Evolutionary conservation across 116 monocot species (phyloP).

Genomic region (Zostera marina): DNA sequence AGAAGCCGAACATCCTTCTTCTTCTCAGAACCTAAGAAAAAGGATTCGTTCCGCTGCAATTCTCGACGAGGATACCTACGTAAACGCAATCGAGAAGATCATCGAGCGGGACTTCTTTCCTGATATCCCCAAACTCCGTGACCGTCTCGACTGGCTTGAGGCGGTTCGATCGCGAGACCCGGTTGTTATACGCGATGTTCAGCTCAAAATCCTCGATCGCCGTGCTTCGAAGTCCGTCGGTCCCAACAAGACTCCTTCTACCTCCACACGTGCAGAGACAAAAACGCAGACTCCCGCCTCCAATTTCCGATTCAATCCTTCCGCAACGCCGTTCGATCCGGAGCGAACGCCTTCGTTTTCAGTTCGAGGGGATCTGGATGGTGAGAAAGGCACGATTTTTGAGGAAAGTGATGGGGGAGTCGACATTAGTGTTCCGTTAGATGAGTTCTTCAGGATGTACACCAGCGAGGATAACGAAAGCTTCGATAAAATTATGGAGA

Average conservation of each 20-base stretch:
- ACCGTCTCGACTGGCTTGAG: constrained; percentile 94
- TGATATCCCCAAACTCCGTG: constrained; percentile 81
- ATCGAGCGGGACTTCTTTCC: constrained; percentile 99
- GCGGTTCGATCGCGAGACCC: constrained; percentile 29
- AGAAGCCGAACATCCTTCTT: not conserved
- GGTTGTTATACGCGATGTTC: constrained; percentile 71
- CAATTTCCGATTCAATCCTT: constrained; percentile 12
- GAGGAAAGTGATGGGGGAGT: constrained; percentile 2
- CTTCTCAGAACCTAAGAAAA: constrained; percentile 15
- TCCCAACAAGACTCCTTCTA: constrained; percentile 10
- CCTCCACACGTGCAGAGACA: constrained; percentile 4
- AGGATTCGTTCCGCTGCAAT: constrained; percentile 40
- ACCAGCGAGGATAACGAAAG: constrained; percentile 96
- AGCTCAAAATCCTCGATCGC: constrained; percentile 92
- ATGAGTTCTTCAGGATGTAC: constrained; percentile 58
- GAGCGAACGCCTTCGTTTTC: constrained; percentile 21
- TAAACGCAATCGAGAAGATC: constrained; percentile 80
- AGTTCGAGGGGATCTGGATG: not conserved
- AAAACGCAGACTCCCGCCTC: constrained; percentile 21
- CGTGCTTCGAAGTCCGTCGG: constrained; percentile 12
- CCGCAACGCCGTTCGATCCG: constrained; percentile 38
- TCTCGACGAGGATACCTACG: constrained; percentile 91
- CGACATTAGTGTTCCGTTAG: constrained; percentile 37
- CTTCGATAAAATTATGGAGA: constrained; percentile 74
- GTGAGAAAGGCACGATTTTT: not conserved